Evolutionary conservation across 306 rosid genomes (phyloP).

Genomic region (Castanospermum australe): DNA sequence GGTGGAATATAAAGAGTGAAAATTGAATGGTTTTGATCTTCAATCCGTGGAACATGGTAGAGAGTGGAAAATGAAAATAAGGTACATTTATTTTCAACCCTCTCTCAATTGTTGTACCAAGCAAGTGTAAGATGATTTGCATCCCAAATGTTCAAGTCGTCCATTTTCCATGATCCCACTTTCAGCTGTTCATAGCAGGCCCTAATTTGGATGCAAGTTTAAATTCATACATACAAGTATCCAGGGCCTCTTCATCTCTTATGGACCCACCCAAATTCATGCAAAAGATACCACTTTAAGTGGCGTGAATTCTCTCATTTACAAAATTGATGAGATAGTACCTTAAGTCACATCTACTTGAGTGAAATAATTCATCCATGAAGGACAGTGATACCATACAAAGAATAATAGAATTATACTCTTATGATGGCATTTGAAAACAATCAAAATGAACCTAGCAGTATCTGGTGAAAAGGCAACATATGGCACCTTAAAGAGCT

Average conservation of each 20-base stretch:
- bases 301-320: neutral
- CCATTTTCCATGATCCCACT: neutral
- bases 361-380: constrained; percentile 8
- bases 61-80: constrained; percentile 11
- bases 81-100: neutral
- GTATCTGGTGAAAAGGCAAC: neutral
- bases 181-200: neutral
- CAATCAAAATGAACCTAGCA: neutral
- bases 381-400: neutral
- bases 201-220: neutral
- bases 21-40: neutral
- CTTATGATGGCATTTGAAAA: constrained; percentile 1
- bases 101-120: neutral
- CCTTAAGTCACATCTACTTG: neutral
- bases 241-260: neutral
- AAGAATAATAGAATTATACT: constrained; percentile 15
- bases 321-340: constrained; percentile 20
- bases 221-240: neutral
- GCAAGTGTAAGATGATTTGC: neutral
- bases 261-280: neutral
- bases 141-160: neutral
- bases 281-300: constrained; percentile 9
- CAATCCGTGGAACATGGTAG: neutral
- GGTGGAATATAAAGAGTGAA: neutral
- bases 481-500: constrained; percentile 25